Evolutionary conservation across 2,329 filamentous ascomycete species (phyloP), one percentile per base, ranked within the genome.

Genomic region (Dothiorella sarmentorum): DNA sequence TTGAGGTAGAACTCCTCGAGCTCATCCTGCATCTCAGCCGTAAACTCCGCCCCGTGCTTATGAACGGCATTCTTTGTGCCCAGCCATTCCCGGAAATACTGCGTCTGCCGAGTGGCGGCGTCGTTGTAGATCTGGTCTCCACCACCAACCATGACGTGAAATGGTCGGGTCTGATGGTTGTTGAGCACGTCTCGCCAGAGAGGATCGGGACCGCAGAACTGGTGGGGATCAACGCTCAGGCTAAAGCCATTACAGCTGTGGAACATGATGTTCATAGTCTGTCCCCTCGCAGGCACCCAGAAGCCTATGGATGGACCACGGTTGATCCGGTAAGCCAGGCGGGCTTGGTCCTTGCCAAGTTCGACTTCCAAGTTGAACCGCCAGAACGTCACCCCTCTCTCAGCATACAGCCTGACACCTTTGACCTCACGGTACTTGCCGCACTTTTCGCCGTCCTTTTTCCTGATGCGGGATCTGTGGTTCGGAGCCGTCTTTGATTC

Each of bases 261-360:
- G 76, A 97, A 99, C 91, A 97, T 96, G 71, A 97, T 90, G 75
- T 97, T 97, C 94, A 99, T 99, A 2, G 89, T 84, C 71, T 96
- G 82, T 15, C 85, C 88, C 51, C 81, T 83, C 29, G 88, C 88
- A 4, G 95, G 94, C 0, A 99, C 91, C 93, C 94, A 99, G 72
- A 99, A 99, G 1, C 88, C 90, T 55, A 90, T 86, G 2, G 90
- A 85, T 5, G 93, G 92, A 0, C 94, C 93, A 45, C 87, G 83
- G 69, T 99, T 99, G 77, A 99, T 96, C 56, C 92, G 89, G 73
- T 99, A 99, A 0, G 92, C 93, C 63, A 99, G 89, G 37, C 93
- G 87, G 66, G 92, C 85, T 73, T 97, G 90, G 60, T 80, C 82
- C 18, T 85, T 80, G 3, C 83, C 82, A 15, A 99, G 83, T 73